Evolutionary conservation across 345 rosid genomes (phyloP).

Genomic region (Lepidium sativum): DNA sequence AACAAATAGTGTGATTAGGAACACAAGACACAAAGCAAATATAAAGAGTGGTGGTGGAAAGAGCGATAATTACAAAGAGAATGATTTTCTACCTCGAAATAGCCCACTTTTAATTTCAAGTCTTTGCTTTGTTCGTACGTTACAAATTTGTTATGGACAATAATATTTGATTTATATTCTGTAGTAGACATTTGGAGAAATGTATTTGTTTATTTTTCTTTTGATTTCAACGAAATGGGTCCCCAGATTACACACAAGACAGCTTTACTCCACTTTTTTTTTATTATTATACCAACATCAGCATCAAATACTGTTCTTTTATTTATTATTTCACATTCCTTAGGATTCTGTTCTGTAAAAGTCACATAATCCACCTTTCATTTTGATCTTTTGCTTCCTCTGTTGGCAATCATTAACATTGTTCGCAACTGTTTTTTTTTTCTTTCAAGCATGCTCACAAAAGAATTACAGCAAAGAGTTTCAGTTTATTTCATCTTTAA

Average conservation of each 20-base stretch:
- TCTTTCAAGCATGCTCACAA: conserved; percentile 11
- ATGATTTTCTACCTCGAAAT: conserved; percentile 26
- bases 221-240: conserved; percentile 25
- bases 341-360: conserved; percentile 33
- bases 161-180: neutral
- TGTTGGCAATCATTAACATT: conserved; percentile 31
- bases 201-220: neutral
- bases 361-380: conserved; percentile 33
- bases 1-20: neutral
- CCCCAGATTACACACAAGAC: conserved; percentile 22
- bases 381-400: conserved; percentile 27
- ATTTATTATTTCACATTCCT: conserved; percentile 23
- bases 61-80: conserved; percentile 29
- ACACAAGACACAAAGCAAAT: conserved; percentile 17
- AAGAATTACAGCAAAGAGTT: conserved; percentile 10
- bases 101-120: conserved; percentile 5
- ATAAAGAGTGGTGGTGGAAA: conserved; percentile 7
- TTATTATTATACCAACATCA: conserved; percentile 20
- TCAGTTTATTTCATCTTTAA: neutral
- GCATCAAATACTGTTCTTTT: conserved; percentile 14
- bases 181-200: conserved; percentile 4
- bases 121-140: conserved; percentile 28
- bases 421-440: neutral
- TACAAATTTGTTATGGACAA: neutral
- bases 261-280: conserved; percentile 29